phyloP scores from a whole-genome alignment of 345 rosid species.

The Triadica sebifera region DNA sequence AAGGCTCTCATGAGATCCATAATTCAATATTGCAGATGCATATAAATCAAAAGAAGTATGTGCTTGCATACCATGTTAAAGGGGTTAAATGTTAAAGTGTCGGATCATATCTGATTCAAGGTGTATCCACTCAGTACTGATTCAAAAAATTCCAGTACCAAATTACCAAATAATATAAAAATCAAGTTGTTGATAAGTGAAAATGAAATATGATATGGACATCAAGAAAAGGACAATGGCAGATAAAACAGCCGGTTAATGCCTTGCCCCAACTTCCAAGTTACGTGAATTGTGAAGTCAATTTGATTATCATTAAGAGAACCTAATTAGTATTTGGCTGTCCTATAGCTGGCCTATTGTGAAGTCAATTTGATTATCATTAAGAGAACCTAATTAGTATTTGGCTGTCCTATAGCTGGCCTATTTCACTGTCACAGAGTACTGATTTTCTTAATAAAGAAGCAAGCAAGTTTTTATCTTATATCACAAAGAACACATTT shows the following conservation, averaged over 20 bases:
- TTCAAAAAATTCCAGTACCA: neutral
- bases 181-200: neutral
- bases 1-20: neutral
- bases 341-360: neutral
- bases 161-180: neutral
- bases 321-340: neutral
- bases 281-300: neutral
- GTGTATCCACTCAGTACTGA: neutral
- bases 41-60: neutral
- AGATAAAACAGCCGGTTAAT: neutral
- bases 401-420: neutral
- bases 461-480: neutral
- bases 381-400: neutral
- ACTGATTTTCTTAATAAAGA: neutral
- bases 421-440: neutral
- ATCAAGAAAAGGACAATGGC: neutral
- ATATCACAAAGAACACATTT: neutral
- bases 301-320: neutral
- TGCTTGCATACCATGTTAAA: neutral
- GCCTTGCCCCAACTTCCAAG: neutral
- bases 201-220: neutral
- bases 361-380: neutral
- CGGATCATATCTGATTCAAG: constrained; percentile 1
- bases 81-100: neutral
- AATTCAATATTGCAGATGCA: neutral